These are phyloP conservation scores for Lentinula boryana DNA, from an alignment of 768 basidiomycete species.

Conservation along the genomic window DNA sequence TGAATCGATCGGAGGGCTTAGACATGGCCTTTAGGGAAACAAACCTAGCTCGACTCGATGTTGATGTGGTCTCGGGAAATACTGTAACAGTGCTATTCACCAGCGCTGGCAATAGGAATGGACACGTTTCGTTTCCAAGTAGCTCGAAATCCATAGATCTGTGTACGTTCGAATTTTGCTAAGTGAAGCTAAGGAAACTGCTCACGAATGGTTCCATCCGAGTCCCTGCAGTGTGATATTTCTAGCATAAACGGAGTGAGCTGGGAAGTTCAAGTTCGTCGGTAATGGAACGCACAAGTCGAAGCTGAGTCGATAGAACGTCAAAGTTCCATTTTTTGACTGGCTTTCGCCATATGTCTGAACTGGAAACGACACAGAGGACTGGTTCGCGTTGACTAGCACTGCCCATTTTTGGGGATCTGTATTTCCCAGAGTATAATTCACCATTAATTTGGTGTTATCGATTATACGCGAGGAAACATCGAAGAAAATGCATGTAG, in stretches of 20 bases:
- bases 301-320: background rate
- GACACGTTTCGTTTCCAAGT: background rate
- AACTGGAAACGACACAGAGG: background rate
- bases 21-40: background rate
- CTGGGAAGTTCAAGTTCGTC: background rate
- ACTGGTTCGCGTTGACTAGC: background rate
- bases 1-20: too few relatives aligned
- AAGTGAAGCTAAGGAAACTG: too few relatives aligned
- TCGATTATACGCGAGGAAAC: background rate
- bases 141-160: background rate
- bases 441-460: background rate
- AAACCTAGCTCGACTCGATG: background rate
- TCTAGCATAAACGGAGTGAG: background rate
- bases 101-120: background rate
- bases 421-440: background rate
- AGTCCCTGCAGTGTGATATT: background rate
- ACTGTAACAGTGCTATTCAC: background rate
- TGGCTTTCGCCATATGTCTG: background rate
- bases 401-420: background rate
- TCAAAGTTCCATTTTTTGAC: background rate
- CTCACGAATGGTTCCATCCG: background rate
- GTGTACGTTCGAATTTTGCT: too few relatives aligned
- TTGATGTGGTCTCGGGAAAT: background rate
- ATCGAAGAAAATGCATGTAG: background rate
- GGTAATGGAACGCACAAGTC: background rate